phyloP scores from a whole-genome alignment of 257 asterid genomes.

The Penstemon barbatus region DNA sequence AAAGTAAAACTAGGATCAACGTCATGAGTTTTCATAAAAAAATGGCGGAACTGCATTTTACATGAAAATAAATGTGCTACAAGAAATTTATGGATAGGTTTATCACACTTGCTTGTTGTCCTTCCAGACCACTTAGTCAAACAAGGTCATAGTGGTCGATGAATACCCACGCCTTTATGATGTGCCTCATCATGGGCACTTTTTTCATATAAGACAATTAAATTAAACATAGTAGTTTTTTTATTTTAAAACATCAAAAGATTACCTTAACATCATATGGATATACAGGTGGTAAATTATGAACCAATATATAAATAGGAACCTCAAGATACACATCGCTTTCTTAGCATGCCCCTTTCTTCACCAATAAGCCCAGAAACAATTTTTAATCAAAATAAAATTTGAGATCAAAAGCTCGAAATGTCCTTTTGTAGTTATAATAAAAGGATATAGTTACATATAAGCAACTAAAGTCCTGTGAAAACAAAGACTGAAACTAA shows the following conservation, averaged over 20 bases:
- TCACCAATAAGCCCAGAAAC: conserved; percentile 4
- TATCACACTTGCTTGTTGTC: background rate
- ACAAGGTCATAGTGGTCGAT: background rate
- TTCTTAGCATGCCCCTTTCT: conserved; percentile 12
- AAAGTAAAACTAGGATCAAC: conserved; percentile 1
- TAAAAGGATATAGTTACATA: background rate
- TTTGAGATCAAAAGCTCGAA: conserved; percentile 5
- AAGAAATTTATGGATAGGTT: background rate
- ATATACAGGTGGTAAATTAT: background rate
- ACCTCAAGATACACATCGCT: background rate
- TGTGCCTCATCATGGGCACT: background rate
- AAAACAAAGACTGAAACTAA: conserved; percentile 8
- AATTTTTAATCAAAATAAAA: conserved; percentile 10
- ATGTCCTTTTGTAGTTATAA: background rate
- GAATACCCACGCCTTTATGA: background rate
- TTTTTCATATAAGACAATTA: background rate
- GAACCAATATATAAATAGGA: conserved; percentile 9
- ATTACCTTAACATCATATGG: background rate
- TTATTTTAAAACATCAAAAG: background rate
- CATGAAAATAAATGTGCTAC: background rate
- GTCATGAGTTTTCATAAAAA: background rate
- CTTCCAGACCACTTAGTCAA: background rate
- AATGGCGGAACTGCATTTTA: background rate
- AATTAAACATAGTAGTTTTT: background rate
- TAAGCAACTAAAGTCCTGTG: background rate